Evolutionary conservation across 352 stramenopile species (phyloP), one percentile per base, ranked within the genome.

Genomic region (Thalassiosira ordinaria): DNA sequence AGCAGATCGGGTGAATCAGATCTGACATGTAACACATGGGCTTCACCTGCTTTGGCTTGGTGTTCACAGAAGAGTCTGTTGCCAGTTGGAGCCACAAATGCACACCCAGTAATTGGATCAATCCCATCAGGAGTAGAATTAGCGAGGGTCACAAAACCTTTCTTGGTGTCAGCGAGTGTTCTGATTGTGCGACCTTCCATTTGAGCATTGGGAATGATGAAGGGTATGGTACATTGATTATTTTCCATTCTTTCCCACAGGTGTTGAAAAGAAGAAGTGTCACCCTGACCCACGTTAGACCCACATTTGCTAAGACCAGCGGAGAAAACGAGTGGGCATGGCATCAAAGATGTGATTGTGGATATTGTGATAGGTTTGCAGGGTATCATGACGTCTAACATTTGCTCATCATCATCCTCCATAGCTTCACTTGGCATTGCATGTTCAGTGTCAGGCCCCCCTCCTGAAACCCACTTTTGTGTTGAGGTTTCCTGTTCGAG

Each of bases 321-420:
- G 65, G 89, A 91, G 65, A 91, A 91, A 24, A 91, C 78, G 62
- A 93, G 74, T 41, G 85, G 88, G 68, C 88, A 91, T 14, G 88
- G 88, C 39, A 91, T 80, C 46, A 93, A 61, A 52, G 75, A 65
- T 47, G 73, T 51, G 57, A 90, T 82, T 39, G 79, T 61, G 16
- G 85, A 84, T 53, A 93, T 75, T 44, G 57, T 71, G 27, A 90
- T 76, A 9, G 70, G 39, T 69, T 89, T 80, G 22, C 78, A 80
- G 5, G 60, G 31, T 27, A 93, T 64, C 0, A 55, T 79, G 60
- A 91, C 60, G 69, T 90, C 80, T 33, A 70, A 27, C 4, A 63
- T 80, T 67, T 64, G 52, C 61, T 78, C 70, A 55, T 78, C 65
- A 16, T 81, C 75, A 47, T 81, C 71, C 57, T 86, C 81, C 18